Base-by-base conservation (phyloP, 306 rosid genomes). In the Cucumis hystrix region DNA sequence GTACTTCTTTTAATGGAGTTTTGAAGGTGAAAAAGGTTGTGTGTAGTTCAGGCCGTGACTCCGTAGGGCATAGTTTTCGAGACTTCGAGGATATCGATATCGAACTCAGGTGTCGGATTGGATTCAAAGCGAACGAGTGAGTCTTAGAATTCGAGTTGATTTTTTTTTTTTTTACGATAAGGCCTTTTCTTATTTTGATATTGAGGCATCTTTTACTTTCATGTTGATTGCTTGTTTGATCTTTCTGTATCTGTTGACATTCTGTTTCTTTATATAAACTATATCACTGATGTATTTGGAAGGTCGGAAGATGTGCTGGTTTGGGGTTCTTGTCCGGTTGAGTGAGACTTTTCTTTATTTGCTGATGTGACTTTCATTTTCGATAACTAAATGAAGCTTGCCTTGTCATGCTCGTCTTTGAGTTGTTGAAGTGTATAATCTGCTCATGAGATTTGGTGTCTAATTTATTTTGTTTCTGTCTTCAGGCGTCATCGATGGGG, bases 61-160 rank as follows among this genome's bases (percentile, higher is more conserved):
- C 37, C 37, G 37, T 33, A 33, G 37, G 37, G 37, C 9, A 0
- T 11, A 43, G 49, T 11, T 43, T 43, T 3, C 13, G 3, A 2
- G 57, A 16, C 56, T 2, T 16, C 9, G 20, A 52, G 57, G 57
- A 1, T 16, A 17, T 52, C 30, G 30, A 23, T 1, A 23, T 23
- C 57, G 6, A 71, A 15, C 11, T 18, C 74, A 64, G 58, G 45
- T 39, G 56, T 20, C 66, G 82, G 81, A 49, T 76, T 74, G 14
- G 83, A 76, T 10, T 61, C 75, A 52, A 87, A 87, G 75, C 85
- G 76, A 75, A 86, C 77, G 79, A 86, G 98, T 37, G 4, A 59
- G 40, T 62, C 59, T 6, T 69, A 5, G 41, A 61, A 61, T 61
- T 61, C 25, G 40, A 61, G 40, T 25, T 13, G 0, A 2, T 28